Evolutionary conservation across 2,329 filamentous ascomycete genomes (phyloP).

Genomic region (Phialemoniopsis sp.): DNA sequence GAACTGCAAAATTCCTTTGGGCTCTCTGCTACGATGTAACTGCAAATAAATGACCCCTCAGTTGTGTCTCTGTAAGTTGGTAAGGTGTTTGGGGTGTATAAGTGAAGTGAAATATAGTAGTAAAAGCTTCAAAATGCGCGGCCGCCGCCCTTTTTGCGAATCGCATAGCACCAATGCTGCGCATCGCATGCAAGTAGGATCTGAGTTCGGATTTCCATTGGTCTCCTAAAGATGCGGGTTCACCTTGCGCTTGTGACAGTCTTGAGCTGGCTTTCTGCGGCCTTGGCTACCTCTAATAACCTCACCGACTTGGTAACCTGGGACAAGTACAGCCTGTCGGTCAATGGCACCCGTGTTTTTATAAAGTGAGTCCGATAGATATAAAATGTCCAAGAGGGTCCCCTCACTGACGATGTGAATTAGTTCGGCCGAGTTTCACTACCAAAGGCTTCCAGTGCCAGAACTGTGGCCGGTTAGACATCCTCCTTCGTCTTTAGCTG

Average conservation of each 20-base stretch:
- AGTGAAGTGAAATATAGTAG: too few relatives aligned
- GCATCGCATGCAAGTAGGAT: too few relatives aligned
- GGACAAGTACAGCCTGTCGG: slow-evolving; percentile 45
- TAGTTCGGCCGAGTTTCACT: slow-evolving; percentile 45
- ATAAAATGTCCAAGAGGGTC: slow-evolving; percentile 7
- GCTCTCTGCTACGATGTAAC: too few relatives aligned
- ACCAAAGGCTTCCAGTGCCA: slow-evolving; percentile 46
- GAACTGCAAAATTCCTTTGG: slow-evolving; percentile 1
- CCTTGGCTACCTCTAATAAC: slow-evolving; percentile 29
- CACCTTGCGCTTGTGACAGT: background rate
- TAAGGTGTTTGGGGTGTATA: too few relatives aligned
- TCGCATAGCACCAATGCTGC: too few relatives aligned
- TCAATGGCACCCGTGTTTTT: slow-evolving; percentile 43
- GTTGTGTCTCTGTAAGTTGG: too few relatives aligned
- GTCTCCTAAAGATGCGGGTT: too few relatives aligned
- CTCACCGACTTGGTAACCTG: slow-evolving; percentile 40
- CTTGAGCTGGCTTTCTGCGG: slow-evolving; percentile 12
- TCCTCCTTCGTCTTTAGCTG: background rate
- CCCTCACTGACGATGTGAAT: slow-evolving; percentile 11
- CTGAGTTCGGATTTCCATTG: too few relatives aligned
- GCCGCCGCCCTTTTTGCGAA: too few relatives aligned
- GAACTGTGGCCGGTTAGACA: slow-evolving; percentile 39
- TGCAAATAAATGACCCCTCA: too few relatives aligned
- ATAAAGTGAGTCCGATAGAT: slow-evolving; percentile 26
- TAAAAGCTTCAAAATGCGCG: too few relatives aligned